phyloP scores from a whole-genome alignment of 345 rosid species.

The Salix udensis region DNA sequence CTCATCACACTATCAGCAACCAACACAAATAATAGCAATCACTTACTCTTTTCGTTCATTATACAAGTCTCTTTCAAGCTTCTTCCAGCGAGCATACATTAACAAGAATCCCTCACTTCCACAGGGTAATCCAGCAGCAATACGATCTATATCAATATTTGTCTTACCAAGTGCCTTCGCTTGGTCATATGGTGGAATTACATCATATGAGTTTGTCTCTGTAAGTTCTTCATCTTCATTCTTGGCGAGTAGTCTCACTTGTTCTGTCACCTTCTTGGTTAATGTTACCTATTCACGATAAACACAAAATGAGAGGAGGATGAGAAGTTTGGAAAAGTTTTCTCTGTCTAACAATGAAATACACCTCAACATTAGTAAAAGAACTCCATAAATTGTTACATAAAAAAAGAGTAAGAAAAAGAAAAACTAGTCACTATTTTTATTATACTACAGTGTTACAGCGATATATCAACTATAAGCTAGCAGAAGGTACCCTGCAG shows the following conservation, averaged over 20 bases:
- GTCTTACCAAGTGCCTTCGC: slow-evolving; percentile 99
- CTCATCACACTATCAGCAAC: background rate
- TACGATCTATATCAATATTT: slow-evolving; percentile 90
- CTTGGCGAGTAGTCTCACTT: slow-evolving; percentile 82
- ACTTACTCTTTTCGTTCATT: slow-evolving; percentile 94
- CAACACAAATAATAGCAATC: slow-evolving; percentile 11
- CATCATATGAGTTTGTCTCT: slow-evolving; percentile 60
- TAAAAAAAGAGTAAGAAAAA: background rate
- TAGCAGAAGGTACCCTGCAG: background rate
- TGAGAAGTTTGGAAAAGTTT: background rate
- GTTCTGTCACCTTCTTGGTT: slow-evolving; percentile 91
- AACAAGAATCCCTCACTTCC: slow-evolving; percentile 98
- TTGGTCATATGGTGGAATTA: slow-evolving; percentile 90
- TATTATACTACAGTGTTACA: background rate
- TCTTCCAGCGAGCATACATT: slow-evolving; percentile 99
- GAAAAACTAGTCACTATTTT: background rate
- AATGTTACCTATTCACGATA: slow-evolving; percentile 52
- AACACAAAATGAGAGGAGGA: background rate
- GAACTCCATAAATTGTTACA: background rate
- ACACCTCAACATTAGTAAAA: background rate
- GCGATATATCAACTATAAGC: background rate
- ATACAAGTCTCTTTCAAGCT: slow-evolving; percentile 95
- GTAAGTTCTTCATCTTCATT: slow-evolving; percentile 81
- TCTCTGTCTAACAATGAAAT: background rate
- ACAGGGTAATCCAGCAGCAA: slow-evolving; percentile 98